These are phyloP conservation scores for Dothideomycetes sp. DNA, from an alignment of 2,329 filamentous ascomycete species.

Conservation along the genomic window DNA sequence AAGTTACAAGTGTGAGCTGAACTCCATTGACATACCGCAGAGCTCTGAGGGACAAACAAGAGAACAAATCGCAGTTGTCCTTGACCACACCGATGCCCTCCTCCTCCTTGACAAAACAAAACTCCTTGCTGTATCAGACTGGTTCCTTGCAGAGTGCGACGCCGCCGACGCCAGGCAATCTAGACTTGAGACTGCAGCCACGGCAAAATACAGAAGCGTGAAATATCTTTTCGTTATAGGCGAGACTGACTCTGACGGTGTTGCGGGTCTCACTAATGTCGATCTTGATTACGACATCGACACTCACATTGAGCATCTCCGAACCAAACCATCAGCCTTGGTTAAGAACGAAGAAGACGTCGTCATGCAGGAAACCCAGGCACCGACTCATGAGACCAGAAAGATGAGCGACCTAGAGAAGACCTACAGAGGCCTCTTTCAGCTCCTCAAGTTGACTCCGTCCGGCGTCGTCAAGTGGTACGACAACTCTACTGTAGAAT, in stretches of 20 bases:
- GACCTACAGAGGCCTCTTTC: not conserved
- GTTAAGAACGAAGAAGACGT: not conserved
- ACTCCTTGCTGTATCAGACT: not conserved
- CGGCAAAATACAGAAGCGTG: not conserved
- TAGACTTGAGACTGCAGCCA: not conserved
- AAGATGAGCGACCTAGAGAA: no score
- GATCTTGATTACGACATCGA: not conserved
- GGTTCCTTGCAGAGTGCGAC: not conserved
- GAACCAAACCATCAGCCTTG: not conserved
- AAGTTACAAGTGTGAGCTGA: not conserved
- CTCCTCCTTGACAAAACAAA: not conserved
- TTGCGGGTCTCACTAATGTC: not conserved
- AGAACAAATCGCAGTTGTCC: not conserved
- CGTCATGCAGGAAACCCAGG: no score
- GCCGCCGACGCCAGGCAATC: not conserved
- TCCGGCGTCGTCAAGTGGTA: not conserved
- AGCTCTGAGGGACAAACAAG: not conserved
- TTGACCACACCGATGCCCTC: not conserved
- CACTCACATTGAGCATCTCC: not conserved
- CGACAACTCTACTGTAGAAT: not conserved
- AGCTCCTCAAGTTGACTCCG: not conserved
- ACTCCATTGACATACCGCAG: not conserved
- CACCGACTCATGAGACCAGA: no score
- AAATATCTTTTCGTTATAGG: not conserved
- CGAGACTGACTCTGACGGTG: not conserved